Evolutionary conservation across 176 grass and related monocot species (phyloP).

Genomic region (Puya raimondii): DNA sequence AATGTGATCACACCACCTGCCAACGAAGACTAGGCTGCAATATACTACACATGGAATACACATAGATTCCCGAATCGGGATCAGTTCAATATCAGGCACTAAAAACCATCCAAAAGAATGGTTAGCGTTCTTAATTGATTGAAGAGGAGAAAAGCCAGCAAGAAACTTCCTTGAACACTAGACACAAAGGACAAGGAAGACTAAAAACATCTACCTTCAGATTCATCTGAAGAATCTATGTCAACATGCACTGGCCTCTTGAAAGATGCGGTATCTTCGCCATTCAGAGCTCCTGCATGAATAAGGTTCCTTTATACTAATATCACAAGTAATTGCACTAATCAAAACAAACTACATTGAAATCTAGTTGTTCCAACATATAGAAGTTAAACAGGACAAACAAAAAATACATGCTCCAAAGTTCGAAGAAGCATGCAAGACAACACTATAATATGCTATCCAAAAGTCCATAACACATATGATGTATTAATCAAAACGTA

Average conservation of each 20-base stretch:
- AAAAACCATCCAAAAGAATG: too few relatives aligned
- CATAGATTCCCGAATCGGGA: too few relatives aligned
- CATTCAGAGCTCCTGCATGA: conserved; percentile 13
- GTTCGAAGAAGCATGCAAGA: not conserved
- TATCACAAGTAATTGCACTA: not conserved
- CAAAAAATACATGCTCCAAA: not conserved
- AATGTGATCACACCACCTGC: too few relatives aligned
- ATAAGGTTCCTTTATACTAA: conserved; percentile 2
- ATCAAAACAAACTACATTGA: not conserved
- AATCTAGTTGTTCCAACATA: too few relatives aligned
- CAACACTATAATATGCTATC: too few relatives aligned
- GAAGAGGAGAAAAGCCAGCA: not conserved
- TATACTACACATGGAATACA: too few relatives aligned
- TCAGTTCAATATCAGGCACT: too few relatives aligned
- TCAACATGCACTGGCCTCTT: conserved; percentile 18
- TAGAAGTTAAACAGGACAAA: too few relatives aligned
- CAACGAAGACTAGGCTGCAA: too few relatives aligned
- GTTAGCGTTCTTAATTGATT: too few relatives aligned
- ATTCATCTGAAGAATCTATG: conserved; percentile 41
- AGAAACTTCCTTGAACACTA: not conserved
- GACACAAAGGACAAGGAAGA: conserved; percentile 6
- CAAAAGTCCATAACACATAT: too few relatives aligned
- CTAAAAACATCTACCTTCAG: conserved; percentile 48
- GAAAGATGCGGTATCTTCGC: not conserved
- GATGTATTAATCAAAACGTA: too few relatives aligned